Evolutionary conservation across 768 basidiomycete species (phyloP).

Genomic region (Lactarius evosmus): DNA sequence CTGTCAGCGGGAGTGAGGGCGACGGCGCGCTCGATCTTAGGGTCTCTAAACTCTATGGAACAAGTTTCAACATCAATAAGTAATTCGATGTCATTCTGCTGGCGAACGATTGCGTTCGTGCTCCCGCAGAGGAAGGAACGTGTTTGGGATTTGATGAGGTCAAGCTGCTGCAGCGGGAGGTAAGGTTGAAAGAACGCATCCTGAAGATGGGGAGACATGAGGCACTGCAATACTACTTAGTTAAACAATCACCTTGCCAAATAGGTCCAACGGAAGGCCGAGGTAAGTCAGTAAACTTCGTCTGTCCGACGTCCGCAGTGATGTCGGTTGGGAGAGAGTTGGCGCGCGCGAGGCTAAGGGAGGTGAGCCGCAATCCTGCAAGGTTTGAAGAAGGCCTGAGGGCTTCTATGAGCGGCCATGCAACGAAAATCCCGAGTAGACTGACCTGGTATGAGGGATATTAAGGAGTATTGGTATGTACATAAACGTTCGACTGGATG

Average conservation of each 20-base stretch:
- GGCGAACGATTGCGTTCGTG: conserved; percentile 92
- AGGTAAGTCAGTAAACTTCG: conserved; percentile 89
- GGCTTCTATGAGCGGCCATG: not conserved
- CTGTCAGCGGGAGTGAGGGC: conserved; percentile 88
- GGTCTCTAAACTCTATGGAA: conserved; percentile 81
- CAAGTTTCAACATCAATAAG: conserved; percentile 89
- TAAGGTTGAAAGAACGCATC: conserved; percentile 98
- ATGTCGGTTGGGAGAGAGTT: conserved; percentile 68
- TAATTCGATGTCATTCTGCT: conserved; percentile 88
- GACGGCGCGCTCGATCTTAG: conserved; percentile 70
- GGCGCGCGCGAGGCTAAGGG: conserved; percentile 60
- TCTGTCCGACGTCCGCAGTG: conserved; percentile 82
- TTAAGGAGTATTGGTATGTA: conserved; percentile 96
- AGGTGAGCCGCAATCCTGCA: conserved; percentile 92
- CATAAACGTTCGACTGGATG: conserved; percentile 95
- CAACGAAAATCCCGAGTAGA: not conserved
- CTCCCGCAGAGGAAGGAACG: conserved; percentile 90
- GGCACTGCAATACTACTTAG: not conserved
- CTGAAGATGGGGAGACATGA: conserved; percentile 36
- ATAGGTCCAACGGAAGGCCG: conserved; percentile 92
- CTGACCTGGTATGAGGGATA: conserved; percentile 86
- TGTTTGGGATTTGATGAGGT: conserved; percentile 69
- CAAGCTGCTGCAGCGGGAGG: conserved; percentile 90
- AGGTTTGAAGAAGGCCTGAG: conserved; percentile 76
- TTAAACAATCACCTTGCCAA: conserved; percentile 65